Evolutionary conservation across 2,329 filamentous ascomycete species (phyloP).

Genomic region (Ceratocystis smalleyi): DNA sequence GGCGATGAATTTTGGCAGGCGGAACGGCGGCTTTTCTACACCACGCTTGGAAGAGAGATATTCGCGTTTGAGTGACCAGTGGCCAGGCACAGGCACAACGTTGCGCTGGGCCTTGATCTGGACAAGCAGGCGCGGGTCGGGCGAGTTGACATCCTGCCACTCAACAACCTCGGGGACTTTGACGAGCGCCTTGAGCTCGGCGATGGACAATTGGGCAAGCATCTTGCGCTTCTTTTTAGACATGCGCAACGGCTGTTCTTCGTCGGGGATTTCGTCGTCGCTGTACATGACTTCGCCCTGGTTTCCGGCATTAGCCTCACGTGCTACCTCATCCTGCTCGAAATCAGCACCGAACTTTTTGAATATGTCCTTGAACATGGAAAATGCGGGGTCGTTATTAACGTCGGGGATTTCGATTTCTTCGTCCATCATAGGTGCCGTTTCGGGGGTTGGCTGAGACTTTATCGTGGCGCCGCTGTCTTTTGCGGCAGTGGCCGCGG

Average conservation of each 20-base stretch:
- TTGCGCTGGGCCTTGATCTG: slow-evolving; percentile 93
- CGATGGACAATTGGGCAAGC: slow-evolving; percentile 81
- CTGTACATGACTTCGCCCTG: slow-evolving; percentile 76
- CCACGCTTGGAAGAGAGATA: slow-evolving; percentile 94
- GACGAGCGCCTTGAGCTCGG: slow-evolving; percentile 85
- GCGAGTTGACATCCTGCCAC: slow-evolving; percentile 88
- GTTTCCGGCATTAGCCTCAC: slow-evolving; percentile 52
- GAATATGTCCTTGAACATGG: slow-evolving; percentile 71
- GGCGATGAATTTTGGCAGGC: slow-evolving; percentile 87
- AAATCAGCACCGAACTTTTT: slow-evolving; percentile 56
- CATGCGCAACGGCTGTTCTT: slow-evolving; percentile 50
- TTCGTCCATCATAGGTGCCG: slow-evolving; percentile 1
- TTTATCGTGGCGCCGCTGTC: background rate
- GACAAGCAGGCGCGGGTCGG: slow-evolving; percentile 75
- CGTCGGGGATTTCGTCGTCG: slow-evolving; percentile 73
- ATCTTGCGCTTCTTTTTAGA: slow-evolving; percentile 94
- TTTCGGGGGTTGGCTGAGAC: slow-evolving; percentile 14
- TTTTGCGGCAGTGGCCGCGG: background rate
- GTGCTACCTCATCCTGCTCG: slow-evolving; percentile 46
- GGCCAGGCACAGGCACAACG: slow-evolving; percentile 80
- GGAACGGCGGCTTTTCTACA: slow-evolving; percentile 87
- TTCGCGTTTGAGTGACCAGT: slow-evolving; percentile 94
- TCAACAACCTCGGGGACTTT: slow-evolving; percentile 87
- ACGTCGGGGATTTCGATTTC: slow-evolving; percentile 27
- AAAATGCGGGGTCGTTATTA: slow-evolving; percentile 60